Conservation (phyloP, 78 protist genomes). For the Andalucia godoyi region DNA sequence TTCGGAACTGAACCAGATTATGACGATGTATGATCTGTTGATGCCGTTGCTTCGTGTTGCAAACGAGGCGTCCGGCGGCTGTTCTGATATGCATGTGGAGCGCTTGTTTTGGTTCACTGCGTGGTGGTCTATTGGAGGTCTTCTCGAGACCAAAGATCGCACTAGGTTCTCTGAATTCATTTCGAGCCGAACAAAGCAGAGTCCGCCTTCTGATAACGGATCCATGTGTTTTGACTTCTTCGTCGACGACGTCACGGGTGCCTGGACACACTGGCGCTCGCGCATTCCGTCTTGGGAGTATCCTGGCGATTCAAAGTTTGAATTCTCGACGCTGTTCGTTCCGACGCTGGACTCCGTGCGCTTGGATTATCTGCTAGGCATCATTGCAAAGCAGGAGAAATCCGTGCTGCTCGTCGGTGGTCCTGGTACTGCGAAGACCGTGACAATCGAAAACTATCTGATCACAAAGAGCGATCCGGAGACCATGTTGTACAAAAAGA, state of each 20-base stretch:
- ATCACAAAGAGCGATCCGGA: constrained; percentile 4
- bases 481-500: constrained; percentile 5
- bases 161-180: constrained; percentile 12
- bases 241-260: constrained; percentile 21
- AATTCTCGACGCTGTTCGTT: constrained; percentile 44
- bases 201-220: not conserved
- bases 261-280: constrained; percentile 50
- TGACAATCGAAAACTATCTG: constrained; percentile 28
- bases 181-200: not conserved
- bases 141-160: constrained; percentile 60
- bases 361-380: constrained; percentile 15
- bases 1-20: not conserved
- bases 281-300: constrained; percentile 21
- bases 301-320: constrained; percentile 9
- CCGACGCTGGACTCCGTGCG: constrained; percentile 71
- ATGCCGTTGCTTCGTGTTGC: constrained; percentile 1
- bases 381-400: not conserved
- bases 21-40: constrained; percentile 12
- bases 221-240: constrained; percentile 59
- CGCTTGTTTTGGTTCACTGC: constrained; percentile 35
- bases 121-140: constrained; percentile 63
- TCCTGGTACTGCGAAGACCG: constrained; percentile 78
- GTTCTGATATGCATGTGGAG: constrained; percentile 15
- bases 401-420: constrained; percentile 62
- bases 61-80: not conserved